phyloP scores from a whole-genome alignment of 2,329 filamentous ascomycete genomes.

The Botrytis tulipae region DNA sequence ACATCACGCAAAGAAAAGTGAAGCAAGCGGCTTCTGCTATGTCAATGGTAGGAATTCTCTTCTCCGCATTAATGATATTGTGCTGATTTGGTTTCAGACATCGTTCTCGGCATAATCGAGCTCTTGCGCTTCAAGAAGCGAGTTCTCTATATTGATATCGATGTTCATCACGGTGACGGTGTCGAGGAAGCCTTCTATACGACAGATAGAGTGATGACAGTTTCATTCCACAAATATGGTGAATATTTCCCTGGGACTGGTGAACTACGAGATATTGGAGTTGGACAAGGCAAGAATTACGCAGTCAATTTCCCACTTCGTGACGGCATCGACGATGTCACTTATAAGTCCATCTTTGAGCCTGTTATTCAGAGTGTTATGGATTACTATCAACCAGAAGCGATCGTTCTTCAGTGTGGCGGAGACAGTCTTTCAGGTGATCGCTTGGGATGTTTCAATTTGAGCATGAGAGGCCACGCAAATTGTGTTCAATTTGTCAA shows the following conservation, averaged over 20 bases:
- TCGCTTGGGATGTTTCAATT: constrained; percentile 91
- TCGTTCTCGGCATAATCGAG: constrained; percentile 92
- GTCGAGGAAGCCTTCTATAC: constrained; percentile 94
- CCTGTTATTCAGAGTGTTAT: constrained; percentile 85
- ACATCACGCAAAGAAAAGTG: constrained; percentile 95
- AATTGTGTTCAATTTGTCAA: constrained; percentile 93
- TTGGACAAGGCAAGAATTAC: constrained; percentile 85
- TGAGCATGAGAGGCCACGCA: constrained; percentile 94
- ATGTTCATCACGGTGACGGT: constrained; percentile 90
- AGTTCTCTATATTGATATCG: constrained; percentile 97
- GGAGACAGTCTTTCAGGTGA: constrained; percentile 94
- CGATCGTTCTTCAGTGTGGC: constrained; percentile 93
- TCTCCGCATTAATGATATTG: constrained; percentile 20
- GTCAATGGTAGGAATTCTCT: constrained; percentile 71
- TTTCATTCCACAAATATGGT: constrained; percentile 95
- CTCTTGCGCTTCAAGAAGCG: constrained; percentile 86
- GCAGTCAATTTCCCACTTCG: constrained; percentile 88
- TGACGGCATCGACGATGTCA: constrained; percentile 85
- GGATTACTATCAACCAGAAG: constrained; percentile 82
- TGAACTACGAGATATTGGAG: constrained; percentile 79
- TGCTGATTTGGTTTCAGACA: constrained; percentile 63
- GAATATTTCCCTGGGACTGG: constrained; percentile 94
- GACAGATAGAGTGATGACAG: constrained; percentile 87
- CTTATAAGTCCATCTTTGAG: constrained; percentile 89
- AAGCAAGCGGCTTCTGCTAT: constrained; percentile 97